Conservation (phyloP, 2,329 filamentous ascomycete species). For the Sphaerulina musiva region DNA sequence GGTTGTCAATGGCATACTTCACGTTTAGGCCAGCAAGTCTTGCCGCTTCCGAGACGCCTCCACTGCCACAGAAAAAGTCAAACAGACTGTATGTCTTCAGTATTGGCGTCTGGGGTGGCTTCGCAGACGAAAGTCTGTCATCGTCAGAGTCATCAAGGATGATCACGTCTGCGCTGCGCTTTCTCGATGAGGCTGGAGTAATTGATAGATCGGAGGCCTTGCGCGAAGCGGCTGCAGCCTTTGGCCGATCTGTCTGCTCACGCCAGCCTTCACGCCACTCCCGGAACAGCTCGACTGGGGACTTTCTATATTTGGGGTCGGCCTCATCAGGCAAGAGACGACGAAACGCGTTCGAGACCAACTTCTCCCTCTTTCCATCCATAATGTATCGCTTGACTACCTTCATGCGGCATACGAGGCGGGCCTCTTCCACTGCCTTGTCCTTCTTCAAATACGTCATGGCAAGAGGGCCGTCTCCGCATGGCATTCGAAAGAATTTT, state of each 20-base stretch:
- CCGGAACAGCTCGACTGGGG: neutral
- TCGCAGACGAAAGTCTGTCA: neutral
- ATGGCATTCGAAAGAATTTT: neutral
- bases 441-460: slow-evolving; percentile 1
- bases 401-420: slow-evolving; percentile 51
- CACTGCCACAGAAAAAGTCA: slow-evolving; percentile 67
- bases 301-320: neutral
- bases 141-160: neutral
- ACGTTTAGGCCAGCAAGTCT: slow-evolving; percentile 52
- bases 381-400: slow-evolving; percentile 32
- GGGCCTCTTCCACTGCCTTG: slow-evolving; percentile 29
- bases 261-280: neutral
- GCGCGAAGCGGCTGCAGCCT: too few species aligned
- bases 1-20: slow-evolving; percentile 51
- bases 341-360: slow-evolving; percentile 2
- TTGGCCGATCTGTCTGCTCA: too few species aligned
- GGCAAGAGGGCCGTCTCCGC: too few species aligned
- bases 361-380: neutral
- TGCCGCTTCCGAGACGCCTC: slow-evolving; percentile 63
- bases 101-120: too few species aligned
- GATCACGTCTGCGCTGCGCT: neutral
- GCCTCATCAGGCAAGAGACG: neutral
- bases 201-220: too few species aligned
- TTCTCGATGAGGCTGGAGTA: neutral
- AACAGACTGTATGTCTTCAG: neutral